A percentile compares a stretch with the other conserved stretches of the same genome.
phyloP scores from a whole-genome alignment of 805 yeast species.

The Sungouiozyma ichnusensis region DNA sequence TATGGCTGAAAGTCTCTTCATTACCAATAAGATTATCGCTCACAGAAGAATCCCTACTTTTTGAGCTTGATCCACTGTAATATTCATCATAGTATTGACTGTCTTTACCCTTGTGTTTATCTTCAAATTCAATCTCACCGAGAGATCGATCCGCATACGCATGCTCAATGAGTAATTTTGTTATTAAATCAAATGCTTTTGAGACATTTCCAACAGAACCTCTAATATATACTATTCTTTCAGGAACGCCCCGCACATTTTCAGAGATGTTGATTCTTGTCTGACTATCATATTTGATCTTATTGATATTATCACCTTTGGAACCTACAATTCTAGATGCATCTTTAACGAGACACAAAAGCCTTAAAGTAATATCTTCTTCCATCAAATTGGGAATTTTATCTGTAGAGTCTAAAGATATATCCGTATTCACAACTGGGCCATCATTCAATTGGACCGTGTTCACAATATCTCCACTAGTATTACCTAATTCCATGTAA shows the following conservation, averaged over 20 bases:
- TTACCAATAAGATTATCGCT: not conserved
- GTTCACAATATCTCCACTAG: conserved; percentile 1
- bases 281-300: conserved; percentile 49
- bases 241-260: conserved; percentile 59
- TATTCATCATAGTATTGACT: not conserved
- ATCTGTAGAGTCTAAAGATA: not conserved
- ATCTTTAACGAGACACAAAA: conserved; percentile 66
- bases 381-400: conserved; percentile 7
- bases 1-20: not conserved
- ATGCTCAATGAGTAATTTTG: conserved; percentile 40
- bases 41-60: too few relatives aligned
- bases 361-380: conserved; percentile 55
- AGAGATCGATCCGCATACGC: conserved; percentile 37
- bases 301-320: conserved; percentile 65
- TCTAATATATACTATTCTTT: conserved; percentile 60
- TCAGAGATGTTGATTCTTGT: conserved; percentile 65
- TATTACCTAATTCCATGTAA: not conserved
- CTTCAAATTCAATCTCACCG: not conserved
- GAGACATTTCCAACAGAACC: conserved; percentile 75
- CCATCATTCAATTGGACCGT: conserved; percentile 6
- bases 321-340: conserved; percentile 70
- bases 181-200: conserved; percentile 66
- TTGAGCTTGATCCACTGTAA: not conserved
- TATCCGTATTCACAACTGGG: conserved; percentile 3
- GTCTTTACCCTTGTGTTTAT: not conserved